Percentiles rank a stretch among this genome's conserved stretches.
Conservation (phyloP, 495 filamentous ascomycete genomes). For the Annulohypoxylon bovei region DNA sequence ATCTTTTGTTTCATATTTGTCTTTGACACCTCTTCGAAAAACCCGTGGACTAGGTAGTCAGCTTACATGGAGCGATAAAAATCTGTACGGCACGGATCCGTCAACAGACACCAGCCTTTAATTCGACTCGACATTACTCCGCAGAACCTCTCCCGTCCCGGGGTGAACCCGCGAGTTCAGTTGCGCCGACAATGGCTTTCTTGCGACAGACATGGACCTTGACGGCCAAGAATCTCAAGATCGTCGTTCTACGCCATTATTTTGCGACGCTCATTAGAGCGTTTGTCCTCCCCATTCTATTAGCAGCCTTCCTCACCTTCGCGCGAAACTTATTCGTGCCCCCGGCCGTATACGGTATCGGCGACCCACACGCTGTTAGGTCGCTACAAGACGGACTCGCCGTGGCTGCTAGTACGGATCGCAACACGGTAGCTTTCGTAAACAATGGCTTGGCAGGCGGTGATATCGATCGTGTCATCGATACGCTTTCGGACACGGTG, state of each 20-base stretch:
- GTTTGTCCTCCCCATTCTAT: slow-evolving; percentile 75
- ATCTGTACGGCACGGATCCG: slow-evolving; percentile 21
- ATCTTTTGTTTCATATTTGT: slow-evolving; percentile 1
- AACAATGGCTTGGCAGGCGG: slow-evolving; percentile 76
- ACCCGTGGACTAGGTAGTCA: background rate
- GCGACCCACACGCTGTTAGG: slow-evolving; percentile 62
- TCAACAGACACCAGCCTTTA: slow-evolving; percentile 23
- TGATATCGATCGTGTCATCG: slow-evolving; percentile 76
- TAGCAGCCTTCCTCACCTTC: slow-evolving; percentile 73
- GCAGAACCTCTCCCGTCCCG: slow-evolving; percentile 7
- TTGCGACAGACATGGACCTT: slow-evolving; percentile 77
- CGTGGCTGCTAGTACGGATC: slow-evolving; percentile 56
- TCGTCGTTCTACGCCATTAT: slow-evolving; percentile 71
- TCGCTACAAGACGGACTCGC: slow-evolving; percentile 68
- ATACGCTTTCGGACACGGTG: slow-evolving; percentile 63
- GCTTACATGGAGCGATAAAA: slow-evolving; percentile 35
- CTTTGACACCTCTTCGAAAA: background rate
- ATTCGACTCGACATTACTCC: slow-evolving; percentile 14
- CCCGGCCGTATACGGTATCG: slow-evolving; percentile 74
- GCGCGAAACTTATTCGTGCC: slow-evolving; percentile 75
- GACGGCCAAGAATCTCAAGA: slow-evolving; percentile 76
- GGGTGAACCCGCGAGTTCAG: slow-evolving; percentile 10
- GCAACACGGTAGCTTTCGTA: slow-evolving; percentile 79
- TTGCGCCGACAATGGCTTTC: slow-evolving; percentile 60
- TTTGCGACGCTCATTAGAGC: slow-evolving; percentile 72